These are phyloP conservation scores for Teratosphaeria pseudoeucalypti DNA, from an alignment of 2,329 filamentous ascomycete genomes.

Conservation along the genomic window DNA sequence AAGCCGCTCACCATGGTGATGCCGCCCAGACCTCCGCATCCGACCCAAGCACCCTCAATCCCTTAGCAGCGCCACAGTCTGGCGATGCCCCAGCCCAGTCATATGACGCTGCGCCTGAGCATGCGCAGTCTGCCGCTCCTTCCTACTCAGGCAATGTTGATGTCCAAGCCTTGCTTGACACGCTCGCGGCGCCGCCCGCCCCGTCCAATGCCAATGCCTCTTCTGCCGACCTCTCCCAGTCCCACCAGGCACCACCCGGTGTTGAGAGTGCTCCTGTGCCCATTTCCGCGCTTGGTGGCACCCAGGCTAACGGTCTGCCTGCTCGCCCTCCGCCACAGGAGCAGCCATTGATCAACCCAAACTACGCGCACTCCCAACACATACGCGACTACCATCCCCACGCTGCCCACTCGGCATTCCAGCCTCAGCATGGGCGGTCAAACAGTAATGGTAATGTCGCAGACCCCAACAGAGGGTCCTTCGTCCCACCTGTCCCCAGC, in stretches of 20 bases:
- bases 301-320: slow-evolving; percentile 33
- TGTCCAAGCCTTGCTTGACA: slow-evolving; percentile 38
- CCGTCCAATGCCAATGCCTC: slow-evolving; percentile 14
- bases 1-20: slow-evolving; percentile 4
- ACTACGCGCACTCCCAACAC: slow-evolving; percentile 38
- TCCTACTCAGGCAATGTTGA: slow-evolving; percentile 27
- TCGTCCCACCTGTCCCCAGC: slow-evolving; percentile 6
- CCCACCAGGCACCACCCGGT: slow-evolving; percentile 21
- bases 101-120: neutral
- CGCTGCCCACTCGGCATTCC: slow-evolving; percentile 28
- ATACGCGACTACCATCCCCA: slow-evolving; percentile 42
- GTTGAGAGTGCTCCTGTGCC: slow-evolving; percentile 23
- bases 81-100: slow-evolving; percentile 2
- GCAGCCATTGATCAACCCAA: slow-evolving; percentile 37
- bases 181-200: slow-evolving; percentile 24
- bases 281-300: slow-evolving; percentile 18
- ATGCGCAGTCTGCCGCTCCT: slow-evolving; percentile 1
- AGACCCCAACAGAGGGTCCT: slow-evolving; percentile 9
- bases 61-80: neutral
- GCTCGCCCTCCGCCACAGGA: slow-evolving; percentile 40
- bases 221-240: slow-evolving; percentile 15
- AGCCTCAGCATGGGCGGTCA: slow-evolving; percentile 15
- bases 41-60: neutral
- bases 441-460: slow-evolving; percentile 17
- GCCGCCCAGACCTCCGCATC: slow-evolving; percentile 1